Evolutionary conservation across 1,284 basidiomycete species (phyloP), one percentile per base, ranked within the genome.

Genomic region (Erythrobasidium hasegawianum): DNA sequence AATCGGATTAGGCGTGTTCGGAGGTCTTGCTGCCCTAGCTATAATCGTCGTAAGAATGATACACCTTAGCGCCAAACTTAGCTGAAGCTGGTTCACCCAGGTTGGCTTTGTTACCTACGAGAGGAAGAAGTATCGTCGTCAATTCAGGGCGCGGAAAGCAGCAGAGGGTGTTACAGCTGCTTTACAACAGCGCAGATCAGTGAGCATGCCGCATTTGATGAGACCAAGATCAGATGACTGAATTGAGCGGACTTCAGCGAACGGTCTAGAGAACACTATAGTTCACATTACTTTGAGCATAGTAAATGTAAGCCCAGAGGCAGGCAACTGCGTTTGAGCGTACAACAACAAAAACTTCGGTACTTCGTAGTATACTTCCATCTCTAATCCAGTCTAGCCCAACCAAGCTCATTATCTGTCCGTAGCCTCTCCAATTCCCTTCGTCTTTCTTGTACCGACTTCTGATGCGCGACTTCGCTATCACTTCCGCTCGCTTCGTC

Each of bases 71-170:
- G n/a, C n/a, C 11, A 13, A 24, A 13, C 14, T 20, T 52, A 13
- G 22, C 22, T 11, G 10, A 13, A 8, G 61, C 53, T 10, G 10
- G 11, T n/a, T 10, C 40, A 10, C 10, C n/a, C 40, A 41, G 54
- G 55, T 65, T 29, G 55, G 41, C 45, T 65, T 26, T 22, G 55
- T 53, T 40, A 65, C 62, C 29, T 65, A 58, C 14, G 62, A 65
- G 29, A 18, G 62, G 11, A 29, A 26, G 26, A 65, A 58, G 49
- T 65, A 65, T 43, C 55, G 62, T 7, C 14, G 27, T 20, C 62
- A 65, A 33, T 58, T 65, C 55, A 24, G 38, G 16, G 7, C 18
- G 39, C 54, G 62, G 2, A 65, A 52, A 29, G 62, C 55, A 8
- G 38, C 56, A 20, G 62, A 58, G 22, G 18, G 14, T 13, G 26